phyloP scores from a whole-genome alignment of 805 yeast species.

The Candida anglica region DNA sequence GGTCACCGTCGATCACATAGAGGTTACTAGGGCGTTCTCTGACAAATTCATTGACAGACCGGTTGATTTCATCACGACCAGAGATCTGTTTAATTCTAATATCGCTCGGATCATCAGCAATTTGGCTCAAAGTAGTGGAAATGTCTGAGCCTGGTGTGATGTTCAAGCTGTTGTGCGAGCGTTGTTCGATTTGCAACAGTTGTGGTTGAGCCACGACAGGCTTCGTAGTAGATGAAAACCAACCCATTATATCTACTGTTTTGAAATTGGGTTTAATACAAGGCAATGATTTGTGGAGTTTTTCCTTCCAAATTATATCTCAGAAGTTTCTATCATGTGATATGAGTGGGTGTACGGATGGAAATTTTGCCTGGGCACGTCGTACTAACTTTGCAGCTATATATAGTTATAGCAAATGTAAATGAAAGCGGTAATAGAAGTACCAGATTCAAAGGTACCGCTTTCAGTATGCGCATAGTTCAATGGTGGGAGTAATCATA shows the following conservation, averaged over 20 bases:
- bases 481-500: too few species aligned
- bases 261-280: background rate
- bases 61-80: slow-evolving; percentile 10
- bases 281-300: too few species aligned
- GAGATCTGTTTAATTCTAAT: slow-evolving; percentile 6
- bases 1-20: slow-evolving; percentile 41
- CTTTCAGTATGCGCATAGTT: too few species aligned
- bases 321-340: too few species aligned
- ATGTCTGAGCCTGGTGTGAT: slow-evolving; percentile 19
- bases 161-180: slow-evolving; percentile 20
- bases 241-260: slow-evolving; percentile 9
- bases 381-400: too few species aligned
- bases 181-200: slow-evolving; percentile 19
- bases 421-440: too few species aligned
- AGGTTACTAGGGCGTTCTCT: slow-evolving; percentile 24
- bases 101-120: slow-evolving; percentile 12
- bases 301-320: too few species aligned
- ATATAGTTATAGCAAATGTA: too few species aligned
- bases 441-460: too few species aligned
- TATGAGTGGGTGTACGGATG: too few species aligned
- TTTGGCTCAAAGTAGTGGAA: slow-evolving; percentile 24
- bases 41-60: slow-evolving; percentile 28
- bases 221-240: slow-evolving; percentile 10
- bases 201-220: slow-evolving; percentile 3
- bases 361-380: too few species aligned